A percentile compares a stretch with the other conserved stretches of the same genome.
These are phyloP conservation scores for Boletus tomentosulus DNA, from an alignment of 768 basidiomycete species.

Conservation along the genomic window DNA sequence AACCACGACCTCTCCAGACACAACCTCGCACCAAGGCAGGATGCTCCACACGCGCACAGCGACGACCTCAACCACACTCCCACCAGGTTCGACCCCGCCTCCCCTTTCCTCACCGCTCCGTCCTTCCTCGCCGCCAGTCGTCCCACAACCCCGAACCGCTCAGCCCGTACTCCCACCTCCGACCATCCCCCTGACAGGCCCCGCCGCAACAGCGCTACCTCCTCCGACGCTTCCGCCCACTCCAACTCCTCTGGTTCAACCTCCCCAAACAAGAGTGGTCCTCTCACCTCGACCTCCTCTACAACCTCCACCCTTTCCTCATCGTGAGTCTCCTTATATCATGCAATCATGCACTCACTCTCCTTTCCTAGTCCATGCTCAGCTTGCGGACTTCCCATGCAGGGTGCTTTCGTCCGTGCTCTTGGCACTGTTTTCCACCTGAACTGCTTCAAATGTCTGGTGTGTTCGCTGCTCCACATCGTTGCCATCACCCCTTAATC, in stretches of 20 bases:
- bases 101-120: slow-evolving; percentile 38
- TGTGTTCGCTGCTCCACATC: slow-evolving; percentile 37
- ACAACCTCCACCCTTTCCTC: slow-evolving; percentile 51
- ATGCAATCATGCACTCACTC: slow-evolving; percentile 5
- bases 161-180: slow-evolving; percentile 49
- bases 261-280: slow-evolving; percentile 38
- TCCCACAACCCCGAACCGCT: slow-evolving; percentile 53
- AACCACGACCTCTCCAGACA: slow-evolving; percentile 52
- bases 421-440: slow-evolving; percentile 91
- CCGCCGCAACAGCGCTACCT: slow-evolving; percentile 44
- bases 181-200: slow-evolving; percentile 48
- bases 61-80: slow-evolving; percentile 59
- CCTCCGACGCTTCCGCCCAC: slow-evolving; percentile 51
- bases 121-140: slow-evolving; percentile 52
- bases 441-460: slow-evolving; percentile 98
- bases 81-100: slow-evolving; percentile 11
- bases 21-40: slow-evolving; percentile 34
- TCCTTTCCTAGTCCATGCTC: slow-evolving; percentile 54
- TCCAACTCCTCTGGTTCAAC: slow-evolving; percentile 50
- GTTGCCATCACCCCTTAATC: neutral
- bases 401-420: slow-evolving; percentile 95
- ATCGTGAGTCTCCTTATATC: slow-evolving; percentile 44
- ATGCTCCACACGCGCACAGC: slow-evolving; percentile 55
- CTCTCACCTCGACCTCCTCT: slow-evolving; percentile 52
- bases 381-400: slow-evolving; percentile 77